phyloP scores from a whole-genome alignment of 73 alveolate species.

The Tetrahymena malaccensis region DNA sequence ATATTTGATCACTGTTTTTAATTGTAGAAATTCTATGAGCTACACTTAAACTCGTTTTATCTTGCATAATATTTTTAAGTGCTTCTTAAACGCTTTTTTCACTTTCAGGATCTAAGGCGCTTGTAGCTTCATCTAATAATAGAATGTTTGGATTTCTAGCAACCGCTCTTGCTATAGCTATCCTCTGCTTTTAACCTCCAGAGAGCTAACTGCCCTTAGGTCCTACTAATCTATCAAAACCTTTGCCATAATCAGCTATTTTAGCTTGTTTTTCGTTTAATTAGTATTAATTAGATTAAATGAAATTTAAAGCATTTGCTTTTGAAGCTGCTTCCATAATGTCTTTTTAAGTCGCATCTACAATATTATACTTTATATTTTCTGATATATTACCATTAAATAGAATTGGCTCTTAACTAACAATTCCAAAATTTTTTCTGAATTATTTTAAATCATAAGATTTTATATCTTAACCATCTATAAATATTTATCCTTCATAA shows the following conservation, averaged over 20 bases:
- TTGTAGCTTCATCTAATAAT: slow-evolving; percentile 51
- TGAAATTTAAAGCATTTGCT: slow-evolving; percentile 55
- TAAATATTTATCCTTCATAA: slow-evolving; percentile 51
- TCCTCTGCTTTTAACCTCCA: slow-evolving; percentile 52
- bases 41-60: slow-evolving; percentile 51
- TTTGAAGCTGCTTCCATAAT: slow-evolving; percentile 68
- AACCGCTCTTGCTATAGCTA: slow-evolving; percentile 49
- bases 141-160: slow-evolving; percentile 28
- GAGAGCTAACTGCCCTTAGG: slow-evolving; percentile 42
- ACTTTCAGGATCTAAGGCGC: slow-evolving; percentile 30
- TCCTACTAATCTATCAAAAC: slow-evolving; percentile 28
- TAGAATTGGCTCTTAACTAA: slow-evolving; percentile 80
- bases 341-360: slow-evolving; percentile 35
- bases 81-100: slow-evolving; percentile 33
- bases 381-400: slow-evolving; percentile 73
- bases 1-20: slow-evolving; percentile 8
- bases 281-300: background rate
- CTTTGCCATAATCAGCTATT: background rate
- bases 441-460: slow-evolving; percentile 46
- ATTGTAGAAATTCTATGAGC: slow-evolving; percentile 77
- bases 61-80: slow-evolving; percentile 6
- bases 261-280: background rate
- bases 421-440: slow-evolving; percentile 65
- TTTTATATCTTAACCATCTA: slow-evolving; percentile 66
- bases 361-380: slow-evolving; percentile 61